phyloP scores from a whole-genome alignment of 306 rosid species.

The Mimosa pudica region DNA sequence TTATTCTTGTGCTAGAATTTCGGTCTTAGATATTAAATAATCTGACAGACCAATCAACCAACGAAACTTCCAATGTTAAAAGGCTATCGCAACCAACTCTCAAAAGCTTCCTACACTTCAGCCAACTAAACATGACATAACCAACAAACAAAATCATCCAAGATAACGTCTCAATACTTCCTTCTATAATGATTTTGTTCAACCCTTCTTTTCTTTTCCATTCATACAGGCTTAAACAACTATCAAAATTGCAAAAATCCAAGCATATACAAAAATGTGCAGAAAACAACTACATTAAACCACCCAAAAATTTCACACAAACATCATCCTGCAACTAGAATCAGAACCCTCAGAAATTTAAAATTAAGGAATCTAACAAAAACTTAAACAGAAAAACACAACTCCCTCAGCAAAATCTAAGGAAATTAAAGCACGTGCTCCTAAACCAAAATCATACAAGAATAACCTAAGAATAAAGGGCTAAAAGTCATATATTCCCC shows the following conservation, averaged over 20 bases:
- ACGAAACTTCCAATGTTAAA: background rate
- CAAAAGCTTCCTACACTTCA: background rate
- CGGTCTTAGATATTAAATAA: background rate
- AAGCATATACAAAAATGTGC: background rate
- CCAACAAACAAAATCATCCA: background rate
- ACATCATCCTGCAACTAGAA: conserved; percentile 16
- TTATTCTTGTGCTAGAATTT: background rate
- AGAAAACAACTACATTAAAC: background rate
- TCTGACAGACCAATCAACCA: background rate
- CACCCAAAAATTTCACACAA: background rate
- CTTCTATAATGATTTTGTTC: background rate
- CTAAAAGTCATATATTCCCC: too few relatives aligned
- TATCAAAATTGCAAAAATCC: background rate
- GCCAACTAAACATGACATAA: background rate
- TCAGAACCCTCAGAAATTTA: background rate
- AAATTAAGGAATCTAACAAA: background rate
- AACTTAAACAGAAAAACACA: conserved; percentile 11
- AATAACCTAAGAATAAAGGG: background rate
- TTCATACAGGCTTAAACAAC: background rate
- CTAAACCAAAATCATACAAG: background rate
- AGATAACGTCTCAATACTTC: conserved; percentile 1
- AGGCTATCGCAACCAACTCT: background rate
- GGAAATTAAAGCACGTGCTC: background rate
- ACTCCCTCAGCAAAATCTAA: conserved; percentile 6
- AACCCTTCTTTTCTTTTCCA: background rate